Evolutionary conservation across 345 rosid genomes (phyloP).

Genomic region (Populus alba): DNA sequence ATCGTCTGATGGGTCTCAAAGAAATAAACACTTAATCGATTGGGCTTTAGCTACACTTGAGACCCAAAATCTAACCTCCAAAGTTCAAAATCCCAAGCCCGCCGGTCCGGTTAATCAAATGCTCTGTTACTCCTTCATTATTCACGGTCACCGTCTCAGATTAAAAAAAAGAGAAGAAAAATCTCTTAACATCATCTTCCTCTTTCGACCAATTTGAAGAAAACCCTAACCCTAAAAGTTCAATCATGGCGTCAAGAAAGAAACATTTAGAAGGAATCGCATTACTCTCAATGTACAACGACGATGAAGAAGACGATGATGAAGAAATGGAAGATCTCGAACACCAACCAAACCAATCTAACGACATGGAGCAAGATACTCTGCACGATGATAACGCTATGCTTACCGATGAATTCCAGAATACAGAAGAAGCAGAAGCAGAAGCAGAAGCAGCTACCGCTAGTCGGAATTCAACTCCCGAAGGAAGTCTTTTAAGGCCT

Average conservation of each 20-base stretch:
- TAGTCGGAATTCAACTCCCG: background rate
- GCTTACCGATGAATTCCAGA: constrained; percentile 21
- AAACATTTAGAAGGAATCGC: constrained; percentile 80
- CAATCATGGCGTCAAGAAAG: constrained; percentile 60
- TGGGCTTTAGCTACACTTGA: no score
- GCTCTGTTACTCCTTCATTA: no score
- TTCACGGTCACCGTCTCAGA: no score
- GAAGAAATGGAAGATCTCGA: constrained; percentile 72
- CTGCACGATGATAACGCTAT: constrained; percentile 11
- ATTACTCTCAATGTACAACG: constrained; percentile 74
- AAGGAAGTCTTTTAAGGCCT: background rate
- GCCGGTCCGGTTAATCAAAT: no score
- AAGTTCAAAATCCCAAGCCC: no score
- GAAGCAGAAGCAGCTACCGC: background rate
- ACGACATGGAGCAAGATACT: constrained; percentile 38
- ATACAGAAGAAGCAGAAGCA: constrained; percentile 1
- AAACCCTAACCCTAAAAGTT: constrained; percentile 17
- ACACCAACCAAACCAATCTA: constrained; percentile 26
- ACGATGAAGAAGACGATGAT: constrained; percentile 89
- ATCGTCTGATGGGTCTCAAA: no score
- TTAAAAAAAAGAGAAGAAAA: no score
- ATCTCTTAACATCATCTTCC: background rate
- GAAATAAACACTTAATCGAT: no score
- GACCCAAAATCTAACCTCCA: no score
- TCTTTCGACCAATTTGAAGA: background rate